A percentile compares a stretch with the other conserved stretches of the same genome.
Evolutionary conservation across 2,329 filamentous ascomycete genomes (phyloP).

Genomic region (Berkeleyomyces basicola): DNA sequence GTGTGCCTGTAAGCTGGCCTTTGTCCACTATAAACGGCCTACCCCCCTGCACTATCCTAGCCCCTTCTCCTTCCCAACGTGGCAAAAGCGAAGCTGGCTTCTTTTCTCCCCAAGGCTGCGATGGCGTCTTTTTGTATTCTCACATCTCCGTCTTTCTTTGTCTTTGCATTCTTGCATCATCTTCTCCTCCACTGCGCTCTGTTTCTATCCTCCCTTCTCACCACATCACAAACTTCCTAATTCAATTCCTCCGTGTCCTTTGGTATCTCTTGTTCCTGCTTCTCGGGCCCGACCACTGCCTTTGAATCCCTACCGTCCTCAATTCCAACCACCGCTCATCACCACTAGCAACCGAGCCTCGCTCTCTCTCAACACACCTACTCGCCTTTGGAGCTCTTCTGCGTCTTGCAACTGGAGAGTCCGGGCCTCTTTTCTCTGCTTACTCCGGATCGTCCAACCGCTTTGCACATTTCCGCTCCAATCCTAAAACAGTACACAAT

Average conservation of each 20-base stretch:
- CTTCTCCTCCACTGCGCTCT: neutral
- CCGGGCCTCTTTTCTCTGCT: neutral
- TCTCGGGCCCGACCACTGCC: neutral
- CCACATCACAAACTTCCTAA: neutral
- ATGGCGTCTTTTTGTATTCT: neutral
- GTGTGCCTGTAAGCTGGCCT: neutral
- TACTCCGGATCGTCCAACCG: neutral
- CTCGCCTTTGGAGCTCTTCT: neutral
- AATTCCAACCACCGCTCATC: neutral
- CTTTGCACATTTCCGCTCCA: neutral
- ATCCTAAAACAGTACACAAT: conserved; percentile 21
- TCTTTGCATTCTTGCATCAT: conserved; percentile 5
- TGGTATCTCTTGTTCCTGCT: neutral
- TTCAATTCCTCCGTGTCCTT: neutral
- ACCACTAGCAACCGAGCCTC: neutral
- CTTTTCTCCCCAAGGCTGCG: neutral
- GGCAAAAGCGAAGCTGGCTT: conserved; percentile 1
- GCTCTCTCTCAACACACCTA: neutral
- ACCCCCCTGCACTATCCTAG: neutral
- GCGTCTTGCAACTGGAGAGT: neutral
- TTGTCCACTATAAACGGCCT: neutral
- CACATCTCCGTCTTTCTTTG: neutral
- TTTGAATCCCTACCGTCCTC: neutral
- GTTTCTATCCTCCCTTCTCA: neutral
- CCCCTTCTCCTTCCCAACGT: neutral